These are phyloP conservation scores for Trichomonascus vanleenenianus DNA, from an alignment of 805 yeast species.

Conservation along the genomic window DNA sequence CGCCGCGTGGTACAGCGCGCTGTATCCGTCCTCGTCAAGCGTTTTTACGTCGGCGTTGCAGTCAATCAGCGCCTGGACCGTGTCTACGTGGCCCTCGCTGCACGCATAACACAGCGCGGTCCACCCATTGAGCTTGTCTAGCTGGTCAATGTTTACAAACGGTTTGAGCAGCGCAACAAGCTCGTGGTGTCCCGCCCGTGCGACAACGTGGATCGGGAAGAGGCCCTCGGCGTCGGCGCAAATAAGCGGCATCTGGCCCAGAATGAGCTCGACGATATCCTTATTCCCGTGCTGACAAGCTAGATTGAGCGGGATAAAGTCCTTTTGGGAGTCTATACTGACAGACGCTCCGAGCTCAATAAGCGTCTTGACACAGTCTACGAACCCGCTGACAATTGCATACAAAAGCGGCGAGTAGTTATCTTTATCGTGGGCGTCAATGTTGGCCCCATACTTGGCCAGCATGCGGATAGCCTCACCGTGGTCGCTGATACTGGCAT, in stretches of 20 bases:
- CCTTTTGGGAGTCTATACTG: slow-evolving; percentile 32
- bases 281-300: slow-evolving; percentile 83
- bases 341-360: slow-evolving; percentile 39
- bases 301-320: slow-evolving; percentile 58
- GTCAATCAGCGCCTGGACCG: slow-evolving; percentile 62
- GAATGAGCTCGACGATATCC: slow-evolving; percentile 56
- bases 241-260: slow-evolving; percentile 36
- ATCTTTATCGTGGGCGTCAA: slow-evolving; percentile 33
- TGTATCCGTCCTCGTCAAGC: slow-evolving; percentile 70
- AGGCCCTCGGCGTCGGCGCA: slow-evolving; percentile 77
- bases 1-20: slow-evolving; percentile 82
- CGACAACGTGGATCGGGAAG: slow-evolving; percentile 79
- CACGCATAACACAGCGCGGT: slow-evolving; percentile 89
- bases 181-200: slow-evolving; percentile 70
- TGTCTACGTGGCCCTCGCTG: slow-evolving; percentile 66
- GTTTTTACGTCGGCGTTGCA: slow-evolving; percentile 63
- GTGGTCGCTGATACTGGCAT: slow-evolving; percentile 57
- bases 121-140: slow-evolving; percentile 88
- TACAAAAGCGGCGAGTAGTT: slow-evolving; percentile 69
- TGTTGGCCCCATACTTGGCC: slow-evolving; percentile 32
- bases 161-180: slow-evolving; percentile 55
- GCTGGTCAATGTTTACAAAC: slow-evolving; percentile 62
- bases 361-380: slow-evolving; percentile 44
- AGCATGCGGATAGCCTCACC: slow-evolving; percentile 37
- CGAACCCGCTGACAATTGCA: slow-evolving; percentile 64